Evolutionary conservation across 1,139 yeast species (phyloP).

Genomic region (Casaregolazyma suthepensis): DNA sequence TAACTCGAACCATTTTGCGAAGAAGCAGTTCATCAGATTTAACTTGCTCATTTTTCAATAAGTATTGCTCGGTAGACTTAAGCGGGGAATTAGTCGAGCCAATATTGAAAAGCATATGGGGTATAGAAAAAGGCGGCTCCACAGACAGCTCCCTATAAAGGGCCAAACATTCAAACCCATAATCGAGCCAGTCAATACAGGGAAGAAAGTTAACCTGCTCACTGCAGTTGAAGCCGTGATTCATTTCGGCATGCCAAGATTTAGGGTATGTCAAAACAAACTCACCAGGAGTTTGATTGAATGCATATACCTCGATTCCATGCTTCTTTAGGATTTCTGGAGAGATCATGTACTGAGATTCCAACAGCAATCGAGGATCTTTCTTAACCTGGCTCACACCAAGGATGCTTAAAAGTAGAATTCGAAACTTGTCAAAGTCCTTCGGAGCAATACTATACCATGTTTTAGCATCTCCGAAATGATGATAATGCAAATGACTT

Average conservation of each 20-base stretch:
- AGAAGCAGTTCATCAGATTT: conserved; percentile 20
- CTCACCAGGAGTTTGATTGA: conserved; percentile 79
- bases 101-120: conserved; percentile 27
- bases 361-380: conserved; percentile 80
- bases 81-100: conserved; percentile 23
- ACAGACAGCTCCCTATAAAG: conserved; percentile 25
- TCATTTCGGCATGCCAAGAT: conserved; percentile 82
- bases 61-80: conserved; percentile 22
- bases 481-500: conserved; percentile 55
- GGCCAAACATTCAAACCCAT: conserved; percentile 27
- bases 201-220: conserved; percentile 77
- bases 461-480: conserved; percentile 57
- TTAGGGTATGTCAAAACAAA: conserved; percentile 78
- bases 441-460: conserved; percentile 77
- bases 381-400: conserved; percentile 71
- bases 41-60: conserved; percentile 13
- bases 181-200: conserved; percentile 52
- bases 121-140: conserved; percentile 34
- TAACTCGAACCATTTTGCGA: conserved; percentile 18
- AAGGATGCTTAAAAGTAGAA: conserved; percentile 15
- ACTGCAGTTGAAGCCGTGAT: conserved; percentile 75
- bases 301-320: conserved; percentile 59
- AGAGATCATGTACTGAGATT: conserved; percentile 73
- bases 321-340: conserved; percentile 52
- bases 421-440: conserved; percentile 47